phyloP scores from a whole-genome alignment of 257 asterid species.

The Echium plantagineum region DNA sequence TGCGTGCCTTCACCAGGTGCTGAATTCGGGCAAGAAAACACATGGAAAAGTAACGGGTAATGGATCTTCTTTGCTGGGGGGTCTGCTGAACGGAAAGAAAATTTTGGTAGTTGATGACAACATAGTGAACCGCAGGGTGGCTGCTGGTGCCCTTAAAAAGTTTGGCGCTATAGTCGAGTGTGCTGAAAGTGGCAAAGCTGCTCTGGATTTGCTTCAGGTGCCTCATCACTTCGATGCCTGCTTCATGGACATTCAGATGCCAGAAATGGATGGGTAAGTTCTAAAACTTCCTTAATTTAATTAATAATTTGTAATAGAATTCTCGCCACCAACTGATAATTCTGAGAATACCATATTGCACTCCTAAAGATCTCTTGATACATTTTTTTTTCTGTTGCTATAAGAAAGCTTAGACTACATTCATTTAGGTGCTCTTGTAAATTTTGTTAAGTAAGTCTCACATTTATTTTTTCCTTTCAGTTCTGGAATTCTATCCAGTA shows the following conservation, averaged over 20 bases:
- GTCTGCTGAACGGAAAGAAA: slow-evolving; percentile 65
- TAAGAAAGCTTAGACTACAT: no score
- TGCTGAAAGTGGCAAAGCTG: slow-evolving; percentile 77
- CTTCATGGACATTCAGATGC: slow-evolving; percentile 99
- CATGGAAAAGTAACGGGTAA: slow-evolving; percentile 26
- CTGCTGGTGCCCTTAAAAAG: slow-evolving; percentile 83
- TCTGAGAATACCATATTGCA: no score
- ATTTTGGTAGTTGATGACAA: slow-evolving; percentile 91
- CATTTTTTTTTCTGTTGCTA: no score
- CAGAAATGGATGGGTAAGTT: slow-evolving; percentile 96
- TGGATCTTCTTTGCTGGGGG: slow-evolving; percentile 28
- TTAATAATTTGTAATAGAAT: no score
- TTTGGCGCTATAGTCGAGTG: slow-evolving; percentile 79
- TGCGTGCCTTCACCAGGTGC: slow-evolving; percentile 69
- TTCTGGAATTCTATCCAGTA: no score
- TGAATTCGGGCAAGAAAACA: slow-evolving; percentile 43
- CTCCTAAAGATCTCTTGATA: no score
- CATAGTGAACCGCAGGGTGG: slow-evolving; percentile 72
- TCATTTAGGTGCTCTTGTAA: no score
- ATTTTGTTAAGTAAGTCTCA: no score
- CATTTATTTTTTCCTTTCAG: no score
- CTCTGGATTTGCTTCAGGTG: slow-evolving; percentile 56
- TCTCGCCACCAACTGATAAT: no score
- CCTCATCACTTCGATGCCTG: slow-evolving; percentile 84
- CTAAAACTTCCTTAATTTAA: background rate